phyloP scores from a whole-genome alignment of 192 early-diverging fungal genomes.

The Phlyctochytrium planicorne region DNA sequence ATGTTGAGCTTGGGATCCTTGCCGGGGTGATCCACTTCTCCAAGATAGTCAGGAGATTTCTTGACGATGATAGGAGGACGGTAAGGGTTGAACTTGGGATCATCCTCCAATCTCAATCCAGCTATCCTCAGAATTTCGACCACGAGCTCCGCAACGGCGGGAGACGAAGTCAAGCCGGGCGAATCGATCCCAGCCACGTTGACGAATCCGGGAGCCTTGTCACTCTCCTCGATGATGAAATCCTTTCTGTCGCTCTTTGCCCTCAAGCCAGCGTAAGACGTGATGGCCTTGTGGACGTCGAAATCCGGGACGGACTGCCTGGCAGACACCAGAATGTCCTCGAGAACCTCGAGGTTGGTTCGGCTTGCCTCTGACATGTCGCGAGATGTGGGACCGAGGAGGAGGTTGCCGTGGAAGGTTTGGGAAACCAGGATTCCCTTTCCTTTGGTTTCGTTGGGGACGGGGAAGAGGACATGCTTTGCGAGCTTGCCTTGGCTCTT shows the following conservation, averaged over 20 bases:
- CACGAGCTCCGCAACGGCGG: constrained; percentile 41
- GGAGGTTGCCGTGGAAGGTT: constrained; percentile 46
- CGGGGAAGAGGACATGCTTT: constrained; percentile 43
- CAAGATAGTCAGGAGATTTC: constrained; percentile 28
- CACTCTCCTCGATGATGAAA: constrained; percentile 45
- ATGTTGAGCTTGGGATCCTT: constrained; percentile 37
- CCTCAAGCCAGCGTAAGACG: constrained; percentile 45
- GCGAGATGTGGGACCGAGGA: constrained; percentile 49
- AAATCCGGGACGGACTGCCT: constrained; percentile 32
- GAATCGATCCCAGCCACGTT: constrained; percentile 56
- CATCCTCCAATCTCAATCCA: neutral
- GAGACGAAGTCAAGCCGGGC: constrained; percentile 43
- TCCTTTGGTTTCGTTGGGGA: constrained; percentile 35
- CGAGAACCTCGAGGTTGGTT: constrained; percentile 37
- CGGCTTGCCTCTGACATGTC: constrained; percentile 29
- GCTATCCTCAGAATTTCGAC: constrained; percentile 27
- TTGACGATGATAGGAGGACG: constrained; percentile 36
- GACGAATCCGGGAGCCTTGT: constrained; percentile 29
- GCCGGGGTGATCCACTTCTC: constrained; percentile 42
- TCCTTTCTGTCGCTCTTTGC: constrained; percentile 44
- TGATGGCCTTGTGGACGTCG: constrained; percentile 43
- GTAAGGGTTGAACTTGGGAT: constrained; percentile 32
- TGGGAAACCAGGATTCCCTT: constrained; percentile 52
- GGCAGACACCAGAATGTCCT: constrained; percentile 34
- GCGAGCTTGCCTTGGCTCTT: constrained; percentile 36